These are phyloP conservation scores for Schoenoplectus triqueter DNA, from an alignment of 202 grass and related monocot species.

Conservation along the genomic window DNA sequence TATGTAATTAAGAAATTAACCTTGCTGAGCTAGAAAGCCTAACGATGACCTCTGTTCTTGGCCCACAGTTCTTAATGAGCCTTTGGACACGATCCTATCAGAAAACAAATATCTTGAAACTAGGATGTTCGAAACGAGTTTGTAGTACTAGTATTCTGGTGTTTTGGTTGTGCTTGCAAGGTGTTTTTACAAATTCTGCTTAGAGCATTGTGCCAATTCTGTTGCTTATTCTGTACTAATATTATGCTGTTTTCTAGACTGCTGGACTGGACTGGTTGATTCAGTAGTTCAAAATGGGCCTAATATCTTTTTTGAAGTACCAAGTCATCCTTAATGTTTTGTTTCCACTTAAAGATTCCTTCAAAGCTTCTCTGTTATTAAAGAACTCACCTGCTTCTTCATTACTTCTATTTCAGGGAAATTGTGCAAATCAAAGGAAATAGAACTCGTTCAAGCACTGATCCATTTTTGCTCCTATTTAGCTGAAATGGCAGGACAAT, in stretches of 20 bases:
- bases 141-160: too few relatives aligned
- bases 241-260: neutral
- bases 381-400: neutral
- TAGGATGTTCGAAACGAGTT: too few relatives aligned
- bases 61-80: too few relatives aligned
- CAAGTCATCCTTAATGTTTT: neutral
- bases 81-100: too few relatives aligned
- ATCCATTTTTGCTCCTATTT: slow-evolving; percentile 12
- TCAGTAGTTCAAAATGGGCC: neutral
- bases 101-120: too few relatives aligned
- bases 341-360: neutral
- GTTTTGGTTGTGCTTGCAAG: too few relatives aligned
- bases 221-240: neutral
- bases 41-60: too few relatives aligned
- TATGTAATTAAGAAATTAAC: too few relatives aligned
- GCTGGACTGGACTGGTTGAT: neutral
- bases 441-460: neutral
- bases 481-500: slow-evolving; percentile 64
- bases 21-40: too few relatives aligned
- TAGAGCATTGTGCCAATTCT: neutral
- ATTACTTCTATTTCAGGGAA: neutral
- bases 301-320: neutral
- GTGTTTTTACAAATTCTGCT: too few relatives aligned
- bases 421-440: neutral
- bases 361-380: neutral